Conservation (phyloP, 176 grass and related monocot species). For the Carex parvula region DNA sequence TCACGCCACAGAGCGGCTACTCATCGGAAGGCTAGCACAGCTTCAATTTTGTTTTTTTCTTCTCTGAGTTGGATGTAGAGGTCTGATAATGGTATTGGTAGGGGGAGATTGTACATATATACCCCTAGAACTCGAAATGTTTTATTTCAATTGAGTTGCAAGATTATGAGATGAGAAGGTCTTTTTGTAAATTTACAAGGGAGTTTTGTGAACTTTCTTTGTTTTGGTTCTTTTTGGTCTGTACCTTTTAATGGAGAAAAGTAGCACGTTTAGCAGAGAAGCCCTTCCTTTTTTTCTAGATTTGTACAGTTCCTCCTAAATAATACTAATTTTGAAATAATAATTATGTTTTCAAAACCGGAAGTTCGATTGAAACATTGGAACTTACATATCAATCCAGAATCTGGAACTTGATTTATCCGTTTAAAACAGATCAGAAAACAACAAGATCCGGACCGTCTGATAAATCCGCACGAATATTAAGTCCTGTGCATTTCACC, state of each 20-base stretch:
- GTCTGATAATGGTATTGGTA: neutral
- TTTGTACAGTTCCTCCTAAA: neutral
- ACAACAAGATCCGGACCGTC: neutral
- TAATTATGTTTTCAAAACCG: too few species aligned
- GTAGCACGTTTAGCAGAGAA: neutral
- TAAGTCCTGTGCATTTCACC: too few species aligned
- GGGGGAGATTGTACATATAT: neutral
- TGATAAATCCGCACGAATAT: too few species aligned
- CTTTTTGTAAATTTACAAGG: neutral
- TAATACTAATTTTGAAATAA: neutral
- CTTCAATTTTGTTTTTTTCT: neutral
- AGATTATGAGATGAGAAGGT: neutral
- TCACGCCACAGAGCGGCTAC: conserved; percentile 9
- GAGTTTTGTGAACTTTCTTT: neutral
- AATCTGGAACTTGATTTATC: neutral
- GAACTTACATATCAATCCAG: neutral
- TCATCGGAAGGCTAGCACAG: conserved; percentile 11
- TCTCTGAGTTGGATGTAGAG: neutral
- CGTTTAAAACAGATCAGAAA: neutral
- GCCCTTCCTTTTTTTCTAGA: neutral
- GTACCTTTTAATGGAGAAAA: neutral
- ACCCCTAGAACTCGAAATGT: neutral
- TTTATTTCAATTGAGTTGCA: conserved; percentile 5
- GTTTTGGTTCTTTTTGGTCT: neutral
- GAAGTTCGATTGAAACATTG: neutral